phyloP scores from a whole-genome alignment of 306 rosid genomes.

The Hippophae tibetana region DNA sequence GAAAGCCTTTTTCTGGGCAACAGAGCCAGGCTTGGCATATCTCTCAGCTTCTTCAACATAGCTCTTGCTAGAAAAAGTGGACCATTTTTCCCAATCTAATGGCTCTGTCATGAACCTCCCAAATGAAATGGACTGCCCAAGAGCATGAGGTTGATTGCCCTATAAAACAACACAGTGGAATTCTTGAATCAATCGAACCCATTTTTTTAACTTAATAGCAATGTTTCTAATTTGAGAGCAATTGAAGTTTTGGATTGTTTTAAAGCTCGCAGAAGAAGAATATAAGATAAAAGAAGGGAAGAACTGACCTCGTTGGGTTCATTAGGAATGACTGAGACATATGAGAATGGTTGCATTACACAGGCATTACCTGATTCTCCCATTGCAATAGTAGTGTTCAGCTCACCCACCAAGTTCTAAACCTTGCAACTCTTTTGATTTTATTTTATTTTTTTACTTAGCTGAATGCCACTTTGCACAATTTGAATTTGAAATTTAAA shows the following conservation, averaged over 20 bases:
- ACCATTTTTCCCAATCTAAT: conserved; percentile 89
- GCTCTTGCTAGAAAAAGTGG: conserved; percentile 69
- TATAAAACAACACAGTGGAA: conserved; percentile 19
- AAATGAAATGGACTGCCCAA: conserved; percentile 80
- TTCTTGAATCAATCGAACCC: not conserved
- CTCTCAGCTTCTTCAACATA: conserved; percentile 94
- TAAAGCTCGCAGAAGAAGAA: not conserved
- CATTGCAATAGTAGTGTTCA: conserved; percentile 29
- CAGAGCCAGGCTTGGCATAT: conserved; percentile 73
- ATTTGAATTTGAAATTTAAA: conserved; percentile 70
- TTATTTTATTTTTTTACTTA: conserved; percentile 1
- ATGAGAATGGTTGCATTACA: conserved; percentile 90
- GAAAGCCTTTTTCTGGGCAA: conserved; percentile 96
- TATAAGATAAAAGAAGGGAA: not conserved
- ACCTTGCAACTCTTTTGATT: conserved; percentile 24
- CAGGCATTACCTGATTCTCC: conserved; percentile 61
- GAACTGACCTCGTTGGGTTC: conserved; percentile 69
- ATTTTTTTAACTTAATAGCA: not conserved
- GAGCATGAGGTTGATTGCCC: conserved; percentile 62
- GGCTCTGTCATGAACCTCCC: conserved; percentile 84
- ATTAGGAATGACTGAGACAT: conserved; percentile 60
- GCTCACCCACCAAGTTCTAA: conserved; percentile 31
- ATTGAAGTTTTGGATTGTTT: too few relatives aligned
- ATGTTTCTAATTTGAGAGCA: not conserved
- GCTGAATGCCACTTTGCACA: conserved; percentile 19